phyloP scores from a whole-genome alignment of 2,329 filamentous ascomycete species.

The Cercospora sp. region DNA sequence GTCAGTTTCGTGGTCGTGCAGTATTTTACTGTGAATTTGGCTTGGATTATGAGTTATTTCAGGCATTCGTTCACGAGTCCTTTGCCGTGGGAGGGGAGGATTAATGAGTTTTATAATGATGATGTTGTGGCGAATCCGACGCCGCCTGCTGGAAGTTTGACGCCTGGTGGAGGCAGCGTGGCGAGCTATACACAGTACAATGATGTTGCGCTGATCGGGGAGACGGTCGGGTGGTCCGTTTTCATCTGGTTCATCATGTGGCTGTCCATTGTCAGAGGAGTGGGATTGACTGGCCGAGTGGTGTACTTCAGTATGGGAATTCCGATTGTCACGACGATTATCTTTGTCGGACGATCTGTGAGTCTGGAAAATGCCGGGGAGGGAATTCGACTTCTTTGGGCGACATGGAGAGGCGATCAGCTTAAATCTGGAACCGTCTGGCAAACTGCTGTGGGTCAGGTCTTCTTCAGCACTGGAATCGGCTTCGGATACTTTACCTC shows the following conservation, averaged over 20 bases:
- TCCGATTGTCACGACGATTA: conserved; percentile 58
- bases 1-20: conserved; percentile 58
- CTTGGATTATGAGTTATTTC: conserved; percentile 62
- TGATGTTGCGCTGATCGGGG: conserved; percentile 51
- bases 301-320: conserved; percentile 64
- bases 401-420: conserved; percentile 52
- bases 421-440: conserved; percentile 55
- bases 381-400: conserved; percentile 54
- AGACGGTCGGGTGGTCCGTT: conserved; percentile 59
- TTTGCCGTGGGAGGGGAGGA: conserved; percentile 54
- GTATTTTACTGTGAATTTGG: conserved; percentile 59
- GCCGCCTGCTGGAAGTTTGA: conserved; percentile 42
- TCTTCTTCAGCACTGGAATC: conserved; percentile 61
- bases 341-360: conserved; percentile 55
- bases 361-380: conserved; percentile 57
- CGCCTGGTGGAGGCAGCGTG: conserved; percentile 42
- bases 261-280: conserved; percentile 60
- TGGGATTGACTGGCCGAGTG: conserved; percentile 58
- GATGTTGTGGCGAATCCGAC: conserved; percentile 53
- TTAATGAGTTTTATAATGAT: conserved; percentile 55
- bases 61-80: conserved; percentile 57
- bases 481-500: conserved; percentile 54
- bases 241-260: conserved; percentile 63
- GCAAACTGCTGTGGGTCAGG: conserved; percentile 61
- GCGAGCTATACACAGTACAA: conserved; percentile 51